Evolutionary conservation across 1,284 basidiomycete genomes (phyloP), one percentile per base, ranked within the genome.

Genomic region (Abortiporus biennis): DNA sequence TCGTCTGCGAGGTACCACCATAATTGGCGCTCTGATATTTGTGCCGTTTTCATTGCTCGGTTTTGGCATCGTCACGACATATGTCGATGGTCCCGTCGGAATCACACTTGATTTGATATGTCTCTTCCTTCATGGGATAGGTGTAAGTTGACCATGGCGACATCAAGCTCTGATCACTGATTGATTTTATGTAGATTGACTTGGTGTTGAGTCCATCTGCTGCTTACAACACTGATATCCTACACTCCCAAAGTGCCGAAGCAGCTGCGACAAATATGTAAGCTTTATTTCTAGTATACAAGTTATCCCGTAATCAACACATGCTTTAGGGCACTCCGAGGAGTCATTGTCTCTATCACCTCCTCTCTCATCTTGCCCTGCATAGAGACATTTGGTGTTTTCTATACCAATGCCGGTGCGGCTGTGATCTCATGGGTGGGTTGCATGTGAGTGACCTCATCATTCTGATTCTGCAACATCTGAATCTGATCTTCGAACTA

Each of bases 171-270:
- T 37, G 11, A 29, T 61, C 13, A 50, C 54, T 17, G 46, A 55
- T 36, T 37, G 58, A 16, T 23, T 39, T 15, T 29, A 8, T n/a
- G 33, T 63, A 65, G 72, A 67, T 65, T 45, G 68, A 60, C 23
- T 58, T 74, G 31, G 61, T 71, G 4, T 56, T 81, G 6, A 66
- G 67, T 0, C 72, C 76, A 0, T 53, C 67, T 0, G 69, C 74
- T 33, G 71, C 78, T 3, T 81, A 80, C 53, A 57, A 61, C 12
- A 71, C 81, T 11, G 80, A 82, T 47, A 55, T 72, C 11, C 52
- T 76, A 53, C 74, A 74, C 23, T 52, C 56, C 4, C 62, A 67
- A 19, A 72, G 71, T 43, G 73, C 76, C 2, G 76, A 81, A 49
- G 66, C 69, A 13, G 66, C 65, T 46, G 70, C 68, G 2, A 68